Evolutionary conservation across 768 basidiomycete species (phyloP).

Genomic region (Stropharia rugosoannulata): DNA sequence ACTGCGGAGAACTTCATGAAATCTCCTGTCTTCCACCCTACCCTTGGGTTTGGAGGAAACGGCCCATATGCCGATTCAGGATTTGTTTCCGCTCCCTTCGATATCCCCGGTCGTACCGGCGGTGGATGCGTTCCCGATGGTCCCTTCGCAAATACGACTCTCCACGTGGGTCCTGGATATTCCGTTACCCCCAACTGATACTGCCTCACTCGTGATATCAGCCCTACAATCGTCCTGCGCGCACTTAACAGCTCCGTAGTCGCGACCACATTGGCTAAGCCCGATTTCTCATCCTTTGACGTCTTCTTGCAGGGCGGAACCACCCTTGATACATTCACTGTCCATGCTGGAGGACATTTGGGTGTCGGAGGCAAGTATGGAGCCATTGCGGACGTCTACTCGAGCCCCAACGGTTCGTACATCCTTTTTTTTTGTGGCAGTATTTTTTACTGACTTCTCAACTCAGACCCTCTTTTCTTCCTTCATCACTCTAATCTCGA

Average conservation of each 20-base stretch:
- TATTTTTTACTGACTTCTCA: background rate
- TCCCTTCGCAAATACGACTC: conserved; percentile 9
- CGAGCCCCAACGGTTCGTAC: conserved; percentile 3
- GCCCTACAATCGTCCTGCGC: background rate
- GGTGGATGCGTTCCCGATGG: conserved; percentile 10
- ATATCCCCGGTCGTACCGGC: conserved; percentile 11
- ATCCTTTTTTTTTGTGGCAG: background rate
- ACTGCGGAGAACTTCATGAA: conserved; percentile 6
- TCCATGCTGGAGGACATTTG: conserved; percentile 7
- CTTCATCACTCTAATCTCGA: conserved; percentile 40
- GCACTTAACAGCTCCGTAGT: background rate
- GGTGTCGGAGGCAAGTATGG: conserved; percentile 5
- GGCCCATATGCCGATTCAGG: conserved; percentile 9
- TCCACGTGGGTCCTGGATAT: conserved; percentile 12
- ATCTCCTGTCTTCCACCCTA: conserved; percentile 6
- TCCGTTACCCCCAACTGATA: background rate
- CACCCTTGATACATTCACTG: background rate
- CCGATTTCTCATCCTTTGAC: conserved; percentile 1
- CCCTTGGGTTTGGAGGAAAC: conserved; percentile 12
- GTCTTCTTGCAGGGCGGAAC: background rate
- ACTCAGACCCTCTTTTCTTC: conserved; percentile 37
- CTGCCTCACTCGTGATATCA: conserved; percentile 4
- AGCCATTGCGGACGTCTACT: conserved; percentile 6
- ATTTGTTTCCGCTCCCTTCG: conserved; percentile 3
- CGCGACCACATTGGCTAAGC: background rate